Evolutionary conservation across 306 rosid species (phyloP), one percentile per base, ranked within the genome.

Genomic region (Pterocarpus macrocarpus): DNA sequence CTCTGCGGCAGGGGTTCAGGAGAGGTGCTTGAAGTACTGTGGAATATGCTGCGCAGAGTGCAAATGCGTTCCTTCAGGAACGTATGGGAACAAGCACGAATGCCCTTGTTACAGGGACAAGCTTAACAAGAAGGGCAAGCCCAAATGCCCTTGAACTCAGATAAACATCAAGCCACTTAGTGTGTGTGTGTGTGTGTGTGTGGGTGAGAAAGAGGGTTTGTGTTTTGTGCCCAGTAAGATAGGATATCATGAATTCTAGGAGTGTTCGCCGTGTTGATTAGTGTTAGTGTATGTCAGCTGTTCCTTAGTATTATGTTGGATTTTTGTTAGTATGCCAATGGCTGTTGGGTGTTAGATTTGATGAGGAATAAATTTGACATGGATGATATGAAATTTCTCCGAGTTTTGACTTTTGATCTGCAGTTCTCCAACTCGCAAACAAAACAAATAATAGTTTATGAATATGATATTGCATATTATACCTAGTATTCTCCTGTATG

Each of bases 31-130:
- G 33, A 90, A 82, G 92, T 91, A 85, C 79, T 93, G 94, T 66
- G 89, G 85, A 68, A 81, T 91, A 45, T 93, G 98, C 85, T 90
- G 97, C 65, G 35, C 36, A 34, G 73, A 80, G 69, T 93, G 97
- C 89, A 91, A 90, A 62, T 91, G 97, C 67, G 97, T 93, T 69
- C 94, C 97, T 80, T 92, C 94, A 34, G 93, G 94, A 17, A 92
- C 94, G 1, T 92, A 84, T 45, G 97, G 94, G 35, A 92, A 90
- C 90, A 92, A 92, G 83, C 93, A 92, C 0, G 92, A 90, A 73
- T 92, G 97, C 50, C 94, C 94, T 84, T 92, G 94, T 81, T 90
- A 92, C 75, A 86, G 93, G 71, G 94, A 90, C 91, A 81, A 85
- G 87, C 16, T 63, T 78, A 92, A 84, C 89, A 58, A 73, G 2